Evolutionary conservation across 2,329 filamentous ascomycete species (phyloP), one percentile per base, ranked within the genome.

Genomic region (Macrophomina phaseolina): DNA sequence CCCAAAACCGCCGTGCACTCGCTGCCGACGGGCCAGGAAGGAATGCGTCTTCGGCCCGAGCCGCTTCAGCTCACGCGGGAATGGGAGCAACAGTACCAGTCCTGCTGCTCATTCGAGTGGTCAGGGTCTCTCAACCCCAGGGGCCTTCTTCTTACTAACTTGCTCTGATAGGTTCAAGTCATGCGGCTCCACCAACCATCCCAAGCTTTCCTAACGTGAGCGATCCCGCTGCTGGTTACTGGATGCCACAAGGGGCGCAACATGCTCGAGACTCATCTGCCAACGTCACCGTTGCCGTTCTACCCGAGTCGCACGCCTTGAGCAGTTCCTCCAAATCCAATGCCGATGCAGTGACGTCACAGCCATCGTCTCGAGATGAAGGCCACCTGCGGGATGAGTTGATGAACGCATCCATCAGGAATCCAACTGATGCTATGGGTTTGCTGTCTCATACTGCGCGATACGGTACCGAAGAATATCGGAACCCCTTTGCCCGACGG

Each of bases 31-130:
- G n/a, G 63, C 63, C 11, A 48, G 63, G 34, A 58, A 56, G 18
- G 63, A 65, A 30, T 65, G 63, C 32, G 42, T 65, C 18, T 65
- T 65, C 63, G 63, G 63, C 46, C 63, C 63, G 63, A 65, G 63
- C 52, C 52, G 63, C 5, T 65, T 56, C 32, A 49, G 23, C 16
- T 40, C 63, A 14, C 46, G 53, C 32, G 63, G 63, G 9, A 28
- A 56, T 49, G 18, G 42, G 45, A 62, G 45, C 32, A 38, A 34
- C 45, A 49, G 58, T 42, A 49, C 42, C n/a, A 62, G 58, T 51
- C 58, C 58, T n/a, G 45, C 58, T 40, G 58, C 32, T 36, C n/a
- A 49, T 8, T 5, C 42, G 12, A 49, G 5, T 28, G 45, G 58
- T 62, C 23, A 23, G 58, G 14, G 11, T 9, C 5, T 51, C 8